Base-by-base conservation (phyloP, 2,329 filamentous ascomycete genomes). In the Calonectria hongkongensis region DNA sequence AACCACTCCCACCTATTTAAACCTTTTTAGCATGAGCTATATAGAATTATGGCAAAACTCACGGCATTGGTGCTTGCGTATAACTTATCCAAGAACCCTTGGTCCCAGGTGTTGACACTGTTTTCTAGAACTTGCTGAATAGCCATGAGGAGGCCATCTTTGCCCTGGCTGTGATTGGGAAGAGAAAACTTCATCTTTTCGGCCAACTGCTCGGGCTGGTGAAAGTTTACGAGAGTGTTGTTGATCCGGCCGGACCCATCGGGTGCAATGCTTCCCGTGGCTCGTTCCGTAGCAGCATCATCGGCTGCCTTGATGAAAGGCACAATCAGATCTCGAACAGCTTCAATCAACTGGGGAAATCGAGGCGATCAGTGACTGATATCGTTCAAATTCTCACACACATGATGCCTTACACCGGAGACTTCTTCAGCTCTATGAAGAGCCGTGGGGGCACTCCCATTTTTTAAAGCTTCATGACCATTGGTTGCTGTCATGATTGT, bases 31-130 rank as follows among this genome's bases (percentile, higher is more conserved):
- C 21, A 69, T 43, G 43, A 27, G 60, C 39, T 1, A 28, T 54
- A 30, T 15, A 41, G 28, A 39, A 28, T 6, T 9, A 48, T 28
- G 16, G 16, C 7, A 43, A 21, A 18, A 84, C 89, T 73, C 81
- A 93, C 92, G 50, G 96, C 93, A 81, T 97, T 97, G 47, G 95
- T 97, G 75, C 93, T 93, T n/a, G 94, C 92, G 84, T 98, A 98
- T 21, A 98, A 88, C 86, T 99, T 98, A 85, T 98, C 96, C 81
- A 98, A 86, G 84, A 98, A 99, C 13, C 96, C 96, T 84, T 98
- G 96, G 81, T 98, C 94, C 94, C 96, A 98, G n/a, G 96, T 98
- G 85, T 99, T 99, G 81, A 98, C 96, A 80, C 94, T 97, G 84
- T 97, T 95, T 75, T 91, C 89, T 50, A 98, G 88, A 25, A 98